phyloP scores from a whole-genome alignment of 768 basidiomycete species.

The Kwoniella dejecticola region DNA sequence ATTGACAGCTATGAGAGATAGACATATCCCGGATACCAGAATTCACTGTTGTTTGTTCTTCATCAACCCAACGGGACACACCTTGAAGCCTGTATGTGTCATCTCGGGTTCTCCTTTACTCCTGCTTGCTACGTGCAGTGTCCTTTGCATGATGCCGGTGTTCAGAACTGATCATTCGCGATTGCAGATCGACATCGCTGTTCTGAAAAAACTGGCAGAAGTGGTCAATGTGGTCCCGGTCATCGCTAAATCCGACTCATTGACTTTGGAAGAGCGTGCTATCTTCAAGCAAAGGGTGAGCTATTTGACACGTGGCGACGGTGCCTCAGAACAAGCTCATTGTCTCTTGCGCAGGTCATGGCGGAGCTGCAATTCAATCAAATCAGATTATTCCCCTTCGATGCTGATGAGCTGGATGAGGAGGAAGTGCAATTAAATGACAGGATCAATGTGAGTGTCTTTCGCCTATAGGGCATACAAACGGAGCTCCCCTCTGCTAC shows the following conservation, averaged over 20 bases:
- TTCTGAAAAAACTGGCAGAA: constrained; percentile 98
- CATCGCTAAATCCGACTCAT: constrained; percentile 92
- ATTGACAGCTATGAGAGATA: constrained; percentile 96
- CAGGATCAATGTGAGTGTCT: constrained; percentile 72
- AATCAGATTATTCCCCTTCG: constrained; percentile 94
- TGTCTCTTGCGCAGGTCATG: too few species aligned
- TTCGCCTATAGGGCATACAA: neutral
- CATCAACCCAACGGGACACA: constrained; percentile 98
- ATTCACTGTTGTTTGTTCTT: constrained; percentile 99
- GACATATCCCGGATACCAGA: constrained; percentile 95
- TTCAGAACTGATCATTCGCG: neutral
- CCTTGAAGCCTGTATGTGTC: constrained; percentile 69
- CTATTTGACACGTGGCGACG: too few species aligned
- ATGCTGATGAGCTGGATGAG: constrained; percentile 91
- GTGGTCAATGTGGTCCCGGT: constrained; percentile 99
- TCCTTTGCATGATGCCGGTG: neutral
- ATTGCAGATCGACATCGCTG: constrained; percentile 80
- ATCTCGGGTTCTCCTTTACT: neutral
- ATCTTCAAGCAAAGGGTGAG: constrained; percentile 87
- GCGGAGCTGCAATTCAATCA: constrained; percentile 87
- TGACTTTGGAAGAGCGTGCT: constrained; percentile 90
- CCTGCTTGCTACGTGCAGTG: too few species aligned
- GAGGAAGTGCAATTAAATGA: constrained; percentile 90
- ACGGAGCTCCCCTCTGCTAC: too few species aligned
- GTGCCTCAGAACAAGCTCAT: too few species aligned